Base-by-base conservation (phyloP, 257 asterid species). In the Capsicum chinense region DNA sequence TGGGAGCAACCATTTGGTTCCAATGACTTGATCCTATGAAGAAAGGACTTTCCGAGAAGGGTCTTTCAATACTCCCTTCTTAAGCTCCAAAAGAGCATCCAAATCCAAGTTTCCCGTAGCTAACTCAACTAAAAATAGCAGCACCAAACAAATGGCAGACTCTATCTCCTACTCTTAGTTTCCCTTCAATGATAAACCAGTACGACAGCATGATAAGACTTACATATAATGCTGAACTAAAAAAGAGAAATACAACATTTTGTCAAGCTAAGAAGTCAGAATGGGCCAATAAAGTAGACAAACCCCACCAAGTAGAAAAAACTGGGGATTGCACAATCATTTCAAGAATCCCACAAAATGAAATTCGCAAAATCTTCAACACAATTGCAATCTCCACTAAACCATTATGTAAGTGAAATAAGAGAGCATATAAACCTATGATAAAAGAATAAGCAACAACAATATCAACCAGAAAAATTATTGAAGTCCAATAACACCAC, bases 21-120 rank as follows among this genome's bases (percentile, higher is more conserved):
- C 76, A 95, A 83, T 56, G 97, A 93, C 52, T 89, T 89, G 87
- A 91, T 93, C 97, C 98, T 97, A 95, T 66, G 98, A 92, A 89
- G 47, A 89, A 86, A 91, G 92, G 87, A 88, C 88, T 83, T 89
- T 81, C 67, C 87, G 88, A n/a, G 90, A 88, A 88, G 90, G 86
- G 81, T 89, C 94, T 57, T 54, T 89, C 87, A 85, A 87, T 87
- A 95, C 87, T 16, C 97, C 98, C 84, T 84, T 95, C 87, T 90
- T 95, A 59, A 95, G 84, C 80, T 88, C 91, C 85, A 93, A 84
- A 21, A 95, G 89, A 58, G 94, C 91, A 76, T 88, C 95, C 80
- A 89, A 80, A 42, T 95, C 94, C 79, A 89, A 88, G 84, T 89
- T 85, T 82, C 95, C 97, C 50, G 84, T 83, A 6, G 84, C 86